Evolutionary conservation across 192 early-diverging fungal species (phyloP).

Genomic region (Coemansia sp.): DNA sequence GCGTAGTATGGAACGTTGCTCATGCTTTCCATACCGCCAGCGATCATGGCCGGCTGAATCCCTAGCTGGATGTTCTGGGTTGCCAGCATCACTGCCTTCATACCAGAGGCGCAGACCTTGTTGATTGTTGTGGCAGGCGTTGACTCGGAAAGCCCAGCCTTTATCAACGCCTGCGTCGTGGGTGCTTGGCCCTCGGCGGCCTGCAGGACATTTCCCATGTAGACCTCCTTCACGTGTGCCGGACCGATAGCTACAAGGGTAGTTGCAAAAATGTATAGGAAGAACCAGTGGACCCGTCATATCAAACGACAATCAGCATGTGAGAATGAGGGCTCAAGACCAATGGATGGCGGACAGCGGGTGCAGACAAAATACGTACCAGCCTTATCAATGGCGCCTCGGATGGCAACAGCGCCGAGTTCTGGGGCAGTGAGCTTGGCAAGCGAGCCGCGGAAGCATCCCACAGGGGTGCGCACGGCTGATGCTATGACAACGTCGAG

Average conservation of each 20-base stretch:
- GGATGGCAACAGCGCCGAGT: slow-evolving; percentile 83
- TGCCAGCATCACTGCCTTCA: slow-evolving; percentile 95
- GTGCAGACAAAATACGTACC: slow-evolving; percentile 51
- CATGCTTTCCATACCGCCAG: slow-evolving; percentile 98
- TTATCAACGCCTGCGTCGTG: slow-evolving; percentile 86
- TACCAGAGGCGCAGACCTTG: slow-evolving; percentile 98
- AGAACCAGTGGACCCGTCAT: not conserved
- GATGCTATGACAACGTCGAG: slow-evolving; percentile 52
- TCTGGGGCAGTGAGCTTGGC: slow-evolving; percentile 79
- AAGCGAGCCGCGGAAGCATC: slow-evolving; percentile 85
- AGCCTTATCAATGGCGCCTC: slow-evolving; percentile 79
- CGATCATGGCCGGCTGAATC: slow-evolving; percentile 77
- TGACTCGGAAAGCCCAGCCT: slow-evolving; percentile 70
- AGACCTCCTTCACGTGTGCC: slow-evolving; percentile 87
- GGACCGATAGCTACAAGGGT: slow-evolving; percentile 68
- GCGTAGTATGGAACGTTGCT: slow-evolving; percentile 81
- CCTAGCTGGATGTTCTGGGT: slow-evolving; percentile 82
- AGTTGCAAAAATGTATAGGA: no score
- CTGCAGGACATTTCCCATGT: slow-evolving; percentile 94
- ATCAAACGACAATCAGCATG: not conserved
- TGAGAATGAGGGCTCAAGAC: not conserved
- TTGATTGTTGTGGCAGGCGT: slow-evolving; percentile 97
- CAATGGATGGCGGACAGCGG: no score
- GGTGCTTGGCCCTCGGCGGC: slow-evolving; percentile 89
- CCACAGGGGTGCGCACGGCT: slow-evolving; percentile 87